A percentile compares a stretch with the other conserved stretches of the same genome.
phyloP scores from a whole-genome alignment of 1,139 yeast genomes.

The Martiniozyma asiatica region DNA sequence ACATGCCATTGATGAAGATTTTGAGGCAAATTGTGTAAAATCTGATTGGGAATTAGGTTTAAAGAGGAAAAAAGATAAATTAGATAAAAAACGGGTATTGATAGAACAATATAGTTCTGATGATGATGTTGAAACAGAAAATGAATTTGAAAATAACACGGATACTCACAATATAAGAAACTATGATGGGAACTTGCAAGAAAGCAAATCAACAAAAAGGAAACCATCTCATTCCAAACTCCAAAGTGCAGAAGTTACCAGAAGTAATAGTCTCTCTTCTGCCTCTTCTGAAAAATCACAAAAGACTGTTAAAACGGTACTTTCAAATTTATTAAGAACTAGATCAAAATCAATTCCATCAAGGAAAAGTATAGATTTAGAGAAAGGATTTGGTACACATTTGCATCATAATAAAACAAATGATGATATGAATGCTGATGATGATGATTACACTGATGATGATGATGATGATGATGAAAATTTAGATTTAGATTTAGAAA shows the following conservation, averaged over 20 bases:
- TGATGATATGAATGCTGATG: too few relatives aligned
- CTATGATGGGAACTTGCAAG: too few relatives aligned
- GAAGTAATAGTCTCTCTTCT: too few relatives aligned
- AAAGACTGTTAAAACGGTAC: neutral
- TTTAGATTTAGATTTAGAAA: neutral
- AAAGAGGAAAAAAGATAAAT: conserved; percentile 7
- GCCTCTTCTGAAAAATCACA: conserved; percentile 1
- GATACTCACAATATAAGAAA: neutral
- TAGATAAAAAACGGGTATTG: conserved; percentile 3
- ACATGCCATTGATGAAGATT: conserved; percentile 16
- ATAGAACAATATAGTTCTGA: conserved; percentile 9
- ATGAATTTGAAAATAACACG: conserved; percentile 1
- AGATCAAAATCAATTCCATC: conserved; percentile 8
- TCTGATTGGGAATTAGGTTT: conserved; percentile 3
- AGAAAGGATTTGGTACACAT: conserved; percentile 2
- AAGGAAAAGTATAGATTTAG: conserved; percentile 5
- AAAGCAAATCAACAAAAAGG: too few relatives aligned
- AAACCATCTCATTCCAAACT: too few relatives aligned
- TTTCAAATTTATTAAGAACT: conserved; percentile 7
- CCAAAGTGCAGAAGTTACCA: too few relatives aligned
- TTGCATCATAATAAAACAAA: too few relatives aligned
- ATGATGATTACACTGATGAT: too few relatives aligned
- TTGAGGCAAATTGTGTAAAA: conserved; percentile 19
- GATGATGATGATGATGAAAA: conserved; percentile 2
- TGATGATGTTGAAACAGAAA: conserved; percentile 16